Base-by-base conservation (phyloP, 768 basidiomycete species). In the Mycena filopes region DNA sequence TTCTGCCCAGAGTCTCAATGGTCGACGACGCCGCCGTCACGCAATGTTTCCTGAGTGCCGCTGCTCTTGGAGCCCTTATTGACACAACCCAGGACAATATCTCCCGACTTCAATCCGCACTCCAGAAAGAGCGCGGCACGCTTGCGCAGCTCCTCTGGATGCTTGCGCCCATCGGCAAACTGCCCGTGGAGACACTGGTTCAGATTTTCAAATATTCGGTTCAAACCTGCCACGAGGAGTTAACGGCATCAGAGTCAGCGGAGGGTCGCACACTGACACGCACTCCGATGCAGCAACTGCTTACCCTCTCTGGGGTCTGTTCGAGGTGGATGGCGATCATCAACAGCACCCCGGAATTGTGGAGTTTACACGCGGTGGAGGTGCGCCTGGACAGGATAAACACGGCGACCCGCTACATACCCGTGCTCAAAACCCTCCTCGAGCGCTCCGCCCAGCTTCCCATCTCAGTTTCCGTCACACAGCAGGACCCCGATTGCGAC, bases 401-500 rank as follows among this genome's bases (percentile, higher is more conserved):
- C 28, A 16, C 36, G 12, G 26, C 2, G 15, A 41, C 50, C 29
- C 10, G 28, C 13, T 43, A 33, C 28, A n/a, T 49, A 2, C n/a
- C 11, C 20, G 40, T 21, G 28, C 50, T 60, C 2, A 21, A 42
- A 16, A 33, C 41, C 7, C 13, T 60, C 1, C 42, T 60, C 2
- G n/a, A 31, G 7, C 59, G 59, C 16, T 60, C 59, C 16, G 59
- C 41, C 4, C 41, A 49, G 21, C 41, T 51, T 23, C 50, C 59
- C 0, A 31, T 60, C 29, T 60, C 59, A 11, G 49, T 60, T 5
- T 53, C 59, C 13, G n/a, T 60, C 2, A 41, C 36, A n/a, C n/a
- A n/a, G n/a, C n/a, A n/a, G n/a, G n/a, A n/a, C n/a, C n/a, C n/a
- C n/a, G n/a, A n/a, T n/a, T n/a, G n/a, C n/a, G n/a, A n/a, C n/a